A percentile compares a stretch with the other conserved stretches of the same genome.
These are phyloP conservation scores for Ophiostoma ulmi DNA, from an alignment of 2,329 filamentous ascomycete genomes.

Conservation along the genomic window DNA sequence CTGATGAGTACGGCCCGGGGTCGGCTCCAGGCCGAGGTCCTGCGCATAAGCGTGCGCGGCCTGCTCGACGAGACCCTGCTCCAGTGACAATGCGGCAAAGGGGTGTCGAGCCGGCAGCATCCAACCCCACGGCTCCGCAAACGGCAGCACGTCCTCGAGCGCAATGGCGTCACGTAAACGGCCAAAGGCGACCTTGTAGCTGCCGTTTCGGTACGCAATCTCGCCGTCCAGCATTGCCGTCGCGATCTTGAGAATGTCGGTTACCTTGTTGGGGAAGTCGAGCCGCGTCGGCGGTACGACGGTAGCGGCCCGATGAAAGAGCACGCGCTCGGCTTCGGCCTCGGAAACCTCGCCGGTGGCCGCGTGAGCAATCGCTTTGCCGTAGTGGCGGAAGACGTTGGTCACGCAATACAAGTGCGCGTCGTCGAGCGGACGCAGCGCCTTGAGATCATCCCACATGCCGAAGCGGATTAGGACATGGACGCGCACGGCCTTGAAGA, in stretches of 20 bases:
- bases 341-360: constrained; percentile 41
- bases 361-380: constrained; percentile 49
- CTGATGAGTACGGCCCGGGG: constrained; percentile 43
- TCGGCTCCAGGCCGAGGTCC: constrained; percentile 39
- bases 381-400: constrained; percentile 51
- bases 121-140: constrained; percentile 57
- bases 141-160: constrained; percentile 49
- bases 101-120: constrained; percentile 55
- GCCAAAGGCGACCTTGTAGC: constrained; percentile 46
- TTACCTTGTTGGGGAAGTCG: constrained; percentile 27
- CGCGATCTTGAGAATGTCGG: constrained; percentile 32
- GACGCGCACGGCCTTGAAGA: constrained; percentile 46
- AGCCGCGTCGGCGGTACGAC: constrained; percentile 35
- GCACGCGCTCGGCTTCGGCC: constrained; percentile 31
- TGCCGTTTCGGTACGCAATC: constrained; percentile 51
- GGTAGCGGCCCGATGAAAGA: constrained; percentile 24
- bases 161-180: constrained; percentile 45
- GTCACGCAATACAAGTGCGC: constrained; percentile 48
- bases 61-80: constrained; percentile 45
- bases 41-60: constrained; percentile 42
- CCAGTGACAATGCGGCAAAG: constrained; percentile 50
- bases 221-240: constrained; percentile 55
- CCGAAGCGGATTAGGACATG: constrained; percentile 55
- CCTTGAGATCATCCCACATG: constrained; percentile 49
- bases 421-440: constrained; percentile 42